phyloP scores from a whole-genome alignment of 441 rosid genomes.

The Eruca vesicaria region DNA sequence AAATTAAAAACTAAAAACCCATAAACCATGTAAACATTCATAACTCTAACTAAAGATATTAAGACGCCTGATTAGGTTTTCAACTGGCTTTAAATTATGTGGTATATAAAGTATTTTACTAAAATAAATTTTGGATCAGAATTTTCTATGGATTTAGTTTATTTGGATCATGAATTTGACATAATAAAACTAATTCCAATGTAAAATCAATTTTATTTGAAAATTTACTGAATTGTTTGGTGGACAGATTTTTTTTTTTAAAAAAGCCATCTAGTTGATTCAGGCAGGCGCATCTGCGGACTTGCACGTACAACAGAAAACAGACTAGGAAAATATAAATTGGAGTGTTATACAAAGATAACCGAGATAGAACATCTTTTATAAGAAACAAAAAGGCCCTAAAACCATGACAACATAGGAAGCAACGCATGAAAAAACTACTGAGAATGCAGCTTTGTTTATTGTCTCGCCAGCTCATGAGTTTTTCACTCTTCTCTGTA shows the following conservation, averaged over 20 bases:
- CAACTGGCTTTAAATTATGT: too few species aligned
- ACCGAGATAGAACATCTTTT: neutral
- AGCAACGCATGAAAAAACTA: neutral
- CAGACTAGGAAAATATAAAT: neutral
- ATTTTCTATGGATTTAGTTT: too few species aligned
- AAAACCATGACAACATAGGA: neutral
- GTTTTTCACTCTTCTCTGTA: conserved; percentile 52
- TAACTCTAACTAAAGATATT: too few species aligned
- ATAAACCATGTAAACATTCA: too few species aligned
- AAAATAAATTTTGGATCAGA: too few species aligned
- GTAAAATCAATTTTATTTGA: neutral
- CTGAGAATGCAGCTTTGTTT: neutral
- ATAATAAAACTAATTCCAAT: neutral
- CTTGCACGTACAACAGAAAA: neutral
- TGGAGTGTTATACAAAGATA: neutral
- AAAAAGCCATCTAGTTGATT: neutral
- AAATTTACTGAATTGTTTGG: neutral
- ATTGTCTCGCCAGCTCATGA: neutral
- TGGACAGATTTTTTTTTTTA: neutral
- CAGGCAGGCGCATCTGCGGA: neutral
- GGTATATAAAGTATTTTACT: too few species aligned
- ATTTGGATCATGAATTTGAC: neutral
- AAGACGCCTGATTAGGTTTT: too few species aligned
- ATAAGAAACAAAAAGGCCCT: neutral
- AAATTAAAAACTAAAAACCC: too few species aligned